Conservation (phyloP, 352 stramenopile species). For the Thraustochytrium sp. region DNA sequence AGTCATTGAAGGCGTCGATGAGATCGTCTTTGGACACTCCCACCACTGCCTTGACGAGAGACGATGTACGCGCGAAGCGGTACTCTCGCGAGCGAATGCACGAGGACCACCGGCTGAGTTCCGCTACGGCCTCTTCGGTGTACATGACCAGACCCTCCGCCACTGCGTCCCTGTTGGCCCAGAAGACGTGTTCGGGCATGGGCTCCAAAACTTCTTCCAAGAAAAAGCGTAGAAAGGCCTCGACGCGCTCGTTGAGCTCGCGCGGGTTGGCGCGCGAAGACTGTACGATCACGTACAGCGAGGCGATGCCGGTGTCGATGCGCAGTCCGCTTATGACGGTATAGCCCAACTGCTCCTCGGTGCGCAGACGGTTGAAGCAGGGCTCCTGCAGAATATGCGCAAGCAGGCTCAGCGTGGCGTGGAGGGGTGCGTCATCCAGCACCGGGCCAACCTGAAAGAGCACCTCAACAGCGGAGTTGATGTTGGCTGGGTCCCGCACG, state of each 20-base stretch:
- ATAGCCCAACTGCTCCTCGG: constrained; percentile 80
- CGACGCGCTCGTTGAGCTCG: constrained; percentile 63
- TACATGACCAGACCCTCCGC: neutral
- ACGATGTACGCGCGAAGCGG: neutral
- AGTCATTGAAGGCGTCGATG: too few species aligned
- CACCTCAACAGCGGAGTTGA: constrained; percentile 65
- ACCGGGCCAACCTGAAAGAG: constrained; percentile 62
- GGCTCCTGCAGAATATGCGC: constrained; percentile 77
- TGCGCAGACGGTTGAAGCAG: constrained; percentile 81
- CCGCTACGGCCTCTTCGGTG: neutral
- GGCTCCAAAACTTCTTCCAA: neutral
- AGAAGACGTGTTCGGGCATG: neutral
- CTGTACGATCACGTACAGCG: constrained; percentile 69
- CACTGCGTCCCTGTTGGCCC: neutral
- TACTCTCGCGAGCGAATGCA: neutral
- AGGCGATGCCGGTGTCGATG: constrained; percentile 57
- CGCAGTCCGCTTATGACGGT: constrained; percentile 64
- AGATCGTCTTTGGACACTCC: too few species aligned
- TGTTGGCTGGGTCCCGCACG: constrained; percentile 64
- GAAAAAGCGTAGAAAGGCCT: constrained; percentile 59
- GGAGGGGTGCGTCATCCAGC: constrained; percentile 52
- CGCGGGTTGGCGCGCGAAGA: constrained; percentile 62
- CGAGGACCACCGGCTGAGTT: neutral
- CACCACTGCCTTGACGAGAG: neutral
- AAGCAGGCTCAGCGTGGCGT: constrained; percentile 66